Conservation (phyloP, 441 rosid genomes). For the Theobroma grandiflorum region DNA sequence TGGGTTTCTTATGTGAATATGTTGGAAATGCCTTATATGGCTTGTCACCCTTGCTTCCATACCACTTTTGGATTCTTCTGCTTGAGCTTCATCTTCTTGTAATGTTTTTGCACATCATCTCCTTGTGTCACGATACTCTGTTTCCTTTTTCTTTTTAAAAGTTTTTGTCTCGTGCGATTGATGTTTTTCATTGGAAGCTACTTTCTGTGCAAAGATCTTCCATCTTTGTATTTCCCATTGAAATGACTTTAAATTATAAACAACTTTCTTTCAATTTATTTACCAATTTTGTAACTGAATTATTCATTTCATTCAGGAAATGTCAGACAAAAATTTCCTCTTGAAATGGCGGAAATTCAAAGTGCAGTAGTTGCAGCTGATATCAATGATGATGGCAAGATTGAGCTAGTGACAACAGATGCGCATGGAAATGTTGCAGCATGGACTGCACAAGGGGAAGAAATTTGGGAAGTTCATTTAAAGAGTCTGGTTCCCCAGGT, state of each 20-base stretch:
- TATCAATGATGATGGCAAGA: conserved; percentile 98
- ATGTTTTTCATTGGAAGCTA: neutral
- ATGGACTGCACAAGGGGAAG: conserved; percentile 94
- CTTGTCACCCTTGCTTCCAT: neutral
- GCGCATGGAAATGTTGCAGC: conserved; percentile 98
- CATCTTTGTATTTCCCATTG: neutral
- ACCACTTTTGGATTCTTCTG: neutral
- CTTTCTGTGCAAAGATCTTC: neutral
- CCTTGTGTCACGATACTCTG: neutral
- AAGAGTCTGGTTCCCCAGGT: conserved; percentile 99
- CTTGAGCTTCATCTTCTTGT: neutral
- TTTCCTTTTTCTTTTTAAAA: neutral
- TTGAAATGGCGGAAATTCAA: conserved; percentile 99
- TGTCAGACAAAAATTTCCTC: conserved; percentile 87
- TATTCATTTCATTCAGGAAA: conserved; percentile 58
- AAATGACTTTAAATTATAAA: conserved; percentile 23
- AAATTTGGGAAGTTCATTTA: conserved; percentile 89
- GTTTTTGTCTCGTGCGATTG: neutral
- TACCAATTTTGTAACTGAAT: conserved; percentile 27
- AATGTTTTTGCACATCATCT: neutral
- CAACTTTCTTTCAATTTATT: conserved; percentile 26
- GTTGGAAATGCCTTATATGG: conserved; percentile 8
- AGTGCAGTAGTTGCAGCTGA: conserved; percentile 97
- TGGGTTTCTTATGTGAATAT: conserved; percentile 13
- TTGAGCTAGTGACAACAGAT: conserved; percentile 96